Base-by-base conservation (phyloP, 768 basidiomycete species). In the Tremella fuciformis region DNA sequence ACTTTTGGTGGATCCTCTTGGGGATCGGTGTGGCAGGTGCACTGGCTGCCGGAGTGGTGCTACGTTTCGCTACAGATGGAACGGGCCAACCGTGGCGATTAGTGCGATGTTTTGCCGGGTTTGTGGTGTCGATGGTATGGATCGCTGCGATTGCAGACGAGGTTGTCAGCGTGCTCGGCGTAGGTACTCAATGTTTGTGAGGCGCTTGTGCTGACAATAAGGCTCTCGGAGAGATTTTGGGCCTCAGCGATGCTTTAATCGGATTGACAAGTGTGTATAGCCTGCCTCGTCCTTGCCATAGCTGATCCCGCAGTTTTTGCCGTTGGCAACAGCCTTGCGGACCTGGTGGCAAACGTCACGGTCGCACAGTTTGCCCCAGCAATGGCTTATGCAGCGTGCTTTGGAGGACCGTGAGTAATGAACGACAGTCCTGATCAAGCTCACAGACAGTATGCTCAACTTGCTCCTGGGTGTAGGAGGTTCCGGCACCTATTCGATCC, bases 141-240 rank as follows among this genome's bases (percentile, higher is more conserved):
- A 97, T 99, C 67, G 93, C 97, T 85, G 91, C 88, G 6, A 92
- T 98, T 49, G 92, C 93, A 0, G 92, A 96, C 73, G 93, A 97
- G 74, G 91, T 94, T 1, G 91, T 98, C 26, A 83, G 87, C 49
- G 86, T 97, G 11, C 82, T 98, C 9, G 86, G 88, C 80, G 93
- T 93, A 46, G 57, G 82, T 65, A 3, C 8, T n/a, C 19, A 40
- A 9, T 44, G 19, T 9, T 11, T 21, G 21, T 29, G 49, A 3
- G 16, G 7, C 6, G 49, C 8, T 22, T n/a, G 16, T n/a, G 49
- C 41, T 58, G 40, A 59, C 53, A 54, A 46, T 13, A 64, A 97
- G 91, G 87, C 90, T 0, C 87, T 96, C 65, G 96, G 94, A 6
- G 84, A 87, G 71, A 89, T 98, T 52, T 89, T 99, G 71, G 94